These are phyloP conservation scores for Apostasia ramifera DNA, from an alignment of 106 monocot genomes.

Conservation along the genomic window DNA sequence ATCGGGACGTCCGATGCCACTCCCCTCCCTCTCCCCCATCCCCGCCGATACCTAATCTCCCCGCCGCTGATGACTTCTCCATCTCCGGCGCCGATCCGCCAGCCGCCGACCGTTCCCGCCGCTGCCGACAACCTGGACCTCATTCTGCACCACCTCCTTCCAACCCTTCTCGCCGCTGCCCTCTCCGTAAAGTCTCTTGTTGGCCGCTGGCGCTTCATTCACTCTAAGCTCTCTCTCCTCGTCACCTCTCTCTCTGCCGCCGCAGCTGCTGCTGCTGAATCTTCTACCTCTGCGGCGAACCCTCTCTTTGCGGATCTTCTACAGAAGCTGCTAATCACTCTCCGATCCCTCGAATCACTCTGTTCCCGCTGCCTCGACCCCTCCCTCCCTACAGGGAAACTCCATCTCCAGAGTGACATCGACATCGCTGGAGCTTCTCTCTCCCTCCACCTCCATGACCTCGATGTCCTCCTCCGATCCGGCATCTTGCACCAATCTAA, in stretches of 20 bases:
- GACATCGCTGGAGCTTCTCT: conserved; percentile 24
- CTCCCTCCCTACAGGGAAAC: conserved; percentile 33
- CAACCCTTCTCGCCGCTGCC: conserved; percentile 43
- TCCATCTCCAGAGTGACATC: conserved; percentile 36
- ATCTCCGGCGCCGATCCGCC: background rate
- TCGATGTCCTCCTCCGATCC: conserved; percentile 50
- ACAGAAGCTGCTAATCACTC: conserved; percentile 37
- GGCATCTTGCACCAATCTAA: conserved; percentile 16
- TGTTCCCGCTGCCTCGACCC: conserved; percentile 33
- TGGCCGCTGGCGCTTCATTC: conserved; percentile 53
- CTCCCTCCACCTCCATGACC: conserved; percentile 43
- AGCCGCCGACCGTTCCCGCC: background rate
- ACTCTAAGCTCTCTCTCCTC: conserved; percentile 41
- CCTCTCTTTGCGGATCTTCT: conserved; percentile 40
- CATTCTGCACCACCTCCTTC: conserved; percentile 45
- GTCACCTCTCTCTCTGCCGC: conserved; percentile 18
- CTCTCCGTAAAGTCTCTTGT: conserved; percentile 43
- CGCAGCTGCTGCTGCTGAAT: background rate
- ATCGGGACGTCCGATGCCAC: background rate
- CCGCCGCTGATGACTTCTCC: conserved; percentile 3
- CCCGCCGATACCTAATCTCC: background rate
- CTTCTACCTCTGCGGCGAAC: conserved; percentile 6
- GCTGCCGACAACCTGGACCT: conserved; percentile 1
- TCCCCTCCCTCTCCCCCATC: background rate
- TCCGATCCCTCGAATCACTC: conserved; percentile 39